Evolutionary conservation across 2,329 filamentous ascomycete genomes (phyloP).

Genomic region (Lachnellula hyalina): DNA sequence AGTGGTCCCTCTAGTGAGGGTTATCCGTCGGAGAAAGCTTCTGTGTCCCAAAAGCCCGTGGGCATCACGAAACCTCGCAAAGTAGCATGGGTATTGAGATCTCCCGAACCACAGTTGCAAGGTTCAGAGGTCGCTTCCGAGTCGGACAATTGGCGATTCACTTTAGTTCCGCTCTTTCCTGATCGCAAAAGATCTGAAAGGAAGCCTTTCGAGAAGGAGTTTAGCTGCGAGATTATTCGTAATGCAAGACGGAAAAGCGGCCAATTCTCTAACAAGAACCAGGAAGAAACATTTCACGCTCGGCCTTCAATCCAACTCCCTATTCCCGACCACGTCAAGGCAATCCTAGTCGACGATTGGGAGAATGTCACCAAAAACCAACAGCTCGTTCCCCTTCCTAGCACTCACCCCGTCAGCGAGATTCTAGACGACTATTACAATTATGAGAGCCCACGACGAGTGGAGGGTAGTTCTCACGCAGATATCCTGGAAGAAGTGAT

Average conservation of each 20-base stretch:
- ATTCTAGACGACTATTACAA: slow-evolving; percentile 78
- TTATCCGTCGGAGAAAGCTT: background rate
- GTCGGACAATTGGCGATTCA: background rate
- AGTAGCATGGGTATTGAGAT: background rate
- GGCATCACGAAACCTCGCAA: background rate
- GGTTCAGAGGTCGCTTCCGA: background rate
- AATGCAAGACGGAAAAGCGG: background rate
- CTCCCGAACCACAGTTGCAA: background rate
- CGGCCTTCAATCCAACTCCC: slow-evolving; percentile 81
- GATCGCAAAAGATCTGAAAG: background rate
- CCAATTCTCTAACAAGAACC: slow-evolving; percentile 17
- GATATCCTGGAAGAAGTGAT: slow-evolving; percentile 90
- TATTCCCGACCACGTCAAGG: slow-evolving; percentile 86
- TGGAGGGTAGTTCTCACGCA: slow-evolving; percentile 61
- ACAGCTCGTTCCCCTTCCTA: slow-evolving; percentile 80
- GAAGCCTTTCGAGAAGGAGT: background rate
- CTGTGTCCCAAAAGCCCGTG: background rate
- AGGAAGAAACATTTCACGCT: slow-evolving; percentile 86
- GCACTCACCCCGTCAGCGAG: slow-evolving; percentile 65
- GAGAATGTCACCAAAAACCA: slow-evolving; percentile 96
- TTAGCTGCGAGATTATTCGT: background rate
- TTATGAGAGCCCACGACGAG: slow-evolving; percentile 62
- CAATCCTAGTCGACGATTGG: slow-evolving; percentile 94
- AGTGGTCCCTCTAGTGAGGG: background rate
- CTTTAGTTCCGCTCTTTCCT: background rate